Base-by-base conservation (phyloP, 768 basidiomycete genomes). In the Tulasnella sp. region DNA sequence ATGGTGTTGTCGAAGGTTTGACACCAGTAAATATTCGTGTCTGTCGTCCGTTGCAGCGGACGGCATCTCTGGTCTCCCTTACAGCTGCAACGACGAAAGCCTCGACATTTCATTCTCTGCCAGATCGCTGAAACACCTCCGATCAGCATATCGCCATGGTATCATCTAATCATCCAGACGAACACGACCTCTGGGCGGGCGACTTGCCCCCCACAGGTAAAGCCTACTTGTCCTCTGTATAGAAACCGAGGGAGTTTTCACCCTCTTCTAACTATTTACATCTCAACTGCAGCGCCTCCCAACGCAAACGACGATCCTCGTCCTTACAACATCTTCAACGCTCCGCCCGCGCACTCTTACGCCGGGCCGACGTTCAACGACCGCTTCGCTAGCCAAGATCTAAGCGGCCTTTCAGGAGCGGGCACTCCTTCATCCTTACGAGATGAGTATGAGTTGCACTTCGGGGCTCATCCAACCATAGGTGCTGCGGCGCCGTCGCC, bases 1-100 rank as follows among this genome's bases (percentile, higher is more conserved):
- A 68, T 68, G 62, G 62, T 68, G 27, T 27, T 68, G 62, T 68
- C 62, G 62, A 68, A 68, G 62, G 62, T 68, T 68, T 68, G 62
- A 68, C 4, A 68, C 62, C 62, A 68, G 62, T 2, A 19, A 68
- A 34, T 68, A 68, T 68, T 68, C 62, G 18, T 68, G 36, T 68
- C 18, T 36, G 62, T 68, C 62, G 62, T 68, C 62, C 62, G 62
- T 68, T 36, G 62, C 34, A 68, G 31, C 62, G 62, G 62, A 27
- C 62, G 62, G 18, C 62, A 16, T 34, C 31, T 5, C 62, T 36
- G 62, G 34, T 18, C 16, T 68, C 8, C 27, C 31, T 36, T 36
- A 16, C 62, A 68, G 31, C 31, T 36, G 27, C 62, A 68, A 68
- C 62, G 6, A 18, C 62, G 21, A 14, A 7, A 16, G 52, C 62